Evolutionary conservation across 2,329 filamentous ascomycete genomes (phyloP).

Genomic region (Ceratocystis eucalypticola): DNA sequence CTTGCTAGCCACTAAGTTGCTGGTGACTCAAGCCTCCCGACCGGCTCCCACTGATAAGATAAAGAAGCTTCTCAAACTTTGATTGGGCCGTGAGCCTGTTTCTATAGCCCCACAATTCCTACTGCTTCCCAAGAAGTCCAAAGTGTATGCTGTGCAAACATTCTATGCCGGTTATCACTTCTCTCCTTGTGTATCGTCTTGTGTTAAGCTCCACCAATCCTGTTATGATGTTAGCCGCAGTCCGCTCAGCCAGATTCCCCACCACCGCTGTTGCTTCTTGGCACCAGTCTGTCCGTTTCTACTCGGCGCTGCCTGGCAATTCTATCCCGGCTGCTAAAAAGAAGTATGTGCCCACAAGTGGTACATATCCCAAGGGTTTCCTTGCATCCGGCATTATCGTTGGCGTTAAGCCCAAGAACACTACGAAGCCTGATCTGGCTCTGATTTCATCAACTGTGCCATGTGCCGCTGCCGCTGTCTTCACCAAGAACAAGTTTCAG

Average conservation of each 20-base stretch:
- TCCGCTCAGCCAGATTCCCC: background rate
- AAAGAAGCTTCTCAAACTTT: background rate
- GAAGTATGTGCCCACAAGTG: constrained; percentile 75
- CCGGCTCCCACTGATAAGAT: background rate
- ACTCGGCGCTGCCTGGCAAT: constrained; percentile 18
- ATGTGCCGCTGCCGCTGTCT: constrained; percentile 79
- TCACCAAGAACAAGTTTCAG: constrained; percentile 97
- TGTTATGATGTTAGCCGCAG: constrained; percentile 11
- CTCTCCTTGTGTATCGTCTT: background rate
- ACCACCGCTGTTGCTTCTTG: background rate
- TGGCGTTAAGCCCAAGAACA: constrained; percentile 88
- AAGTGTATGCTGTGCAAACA: background rate
- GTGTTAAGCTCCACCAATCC: background rate
- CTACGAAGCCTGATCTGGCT: constrained; percentile 77
- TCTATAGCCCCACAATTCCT: background rate
- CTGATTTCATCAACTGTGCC: constrained; percentile 76
- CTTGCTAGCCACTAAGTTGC: background rate
- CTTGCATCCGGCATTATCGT: constrained; percentile 74
- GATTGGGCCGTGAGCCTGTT: background rate
- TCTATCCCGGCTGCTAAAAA: constrained; percentile 63
- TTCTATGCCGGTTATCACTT: background rate
- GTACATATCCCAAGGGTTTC: constrained; percentile 86
- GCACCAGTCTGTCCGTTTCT: constrained; percentile 15
- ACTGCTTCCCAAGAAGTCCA: background rate
- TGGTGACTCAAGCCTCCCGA: background rate